phyloP scores from a whole-genome alignment of 257 asterid species.

The Solanum tacnaense region DNA sequence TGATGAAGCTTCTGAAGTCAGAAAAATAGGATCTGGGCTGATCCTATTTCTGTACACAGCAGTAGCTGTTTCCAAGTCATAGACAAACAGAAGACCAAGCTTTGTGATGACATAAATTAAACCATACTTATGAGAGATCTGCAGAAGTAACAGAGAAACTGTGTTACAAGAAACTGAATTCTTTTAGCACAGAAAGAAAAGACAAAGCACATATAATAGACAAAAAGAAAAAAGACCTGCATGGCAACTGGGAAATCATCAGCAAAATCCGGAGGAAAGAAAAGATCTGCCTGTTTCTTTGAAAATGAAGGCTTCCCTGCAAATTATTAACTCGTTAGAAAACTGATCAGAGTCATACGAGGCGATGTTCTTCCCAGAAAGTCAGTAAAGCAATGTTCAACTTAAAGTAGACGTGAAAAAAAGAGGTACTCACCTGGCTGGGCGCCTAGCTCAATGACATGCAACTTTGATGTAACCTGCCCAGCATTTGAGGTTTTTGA shows the following conservation, averaged over 20 bases:
- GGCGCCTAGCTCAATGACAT: conserved; percentile 68
- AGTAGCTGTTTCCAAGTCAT: conserved; percentile 70
- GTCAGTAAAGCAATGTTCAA: not conserved
- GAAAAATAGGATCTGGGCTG: conserved; percentile 96
- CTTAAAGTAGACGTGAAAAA: not conserved
- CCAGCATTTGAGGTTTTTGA: conserved; percentile 57
- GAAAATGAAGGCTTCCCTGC: conserved; percentile 93
- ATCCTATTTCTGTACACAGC: conserved; percentile 98
- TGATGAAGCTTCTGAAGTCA: conserved; percentile 91
- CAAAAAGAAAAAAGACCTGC: conserved; percentile 53
- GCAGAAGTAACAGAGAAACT: conserved; percentile 23
- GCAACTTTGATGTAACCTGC: conserved; percentile 55
- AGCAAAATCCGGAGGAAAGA: conserved; percentile 95
- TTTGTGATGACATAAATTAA: conserved; percentile 60
- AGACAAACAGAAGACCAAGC: conserved; percentile 64
- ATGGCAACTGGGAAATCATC: conserved; percentile 99
- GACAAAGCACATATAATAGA: not conserved
- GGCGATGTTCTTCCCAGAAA: not conserved
- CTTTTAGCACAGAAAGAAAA: not conserved
- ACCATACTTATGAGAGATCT: conserved; percentile 79
- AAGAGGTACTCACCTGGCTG: conserved; percentile 53
- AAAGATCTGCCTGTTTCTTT: conserved; percentile 97
- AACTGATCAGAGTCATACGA: not conserved
- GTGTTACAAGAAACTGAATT: not conserved
- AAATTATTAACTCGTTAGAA: not conserved